phyloP scores from a whole-genome alignment of 1,284 basidiomycete species.

The Ceratobasidium sp. region DNA sequence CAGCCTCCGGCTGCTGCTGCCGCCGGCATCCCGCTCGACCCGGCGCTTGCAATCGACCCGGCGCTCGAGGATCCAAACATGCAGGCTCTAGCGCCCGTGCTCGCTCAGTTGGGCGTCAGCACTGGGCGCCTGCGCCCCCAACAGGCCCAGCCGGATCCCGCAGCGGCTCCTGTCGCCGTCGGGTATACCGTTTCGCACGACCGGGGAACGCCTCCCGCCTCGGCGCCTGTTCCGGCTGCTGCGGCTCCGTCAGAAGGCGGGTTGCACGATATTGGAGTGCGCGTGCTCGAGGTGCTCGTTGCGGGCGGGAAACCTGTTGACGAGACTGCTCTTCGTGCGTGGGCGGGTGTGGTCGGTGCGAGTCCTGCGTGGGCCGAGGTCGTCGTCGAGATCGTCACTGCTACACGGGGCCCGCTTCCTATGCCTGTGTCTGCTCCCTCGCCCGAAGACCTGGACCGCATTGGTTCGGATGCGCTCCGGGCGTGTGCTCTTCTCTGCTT shows the following conservation, averaged over 20 bases:
- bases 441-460: conserved; percentile 9
- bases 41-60: conserved; percentile 45
- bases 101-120: conserved; percentile 40
- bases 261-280: conserved; percentile 42
- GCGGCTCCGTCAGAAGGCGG: conserved; percentile 10
- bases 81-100: conserved; percentile 43
- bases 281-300: conserved; percentile 43
- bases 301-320: conserved; percentile 43
- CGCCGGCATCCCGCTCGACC: conserved; percentile 39
- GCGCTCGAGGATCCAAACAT: conserved; percentile 45
- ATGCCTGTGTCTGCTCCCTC: background rate
- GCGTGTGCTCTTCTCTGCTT: conserved; percentile 44
- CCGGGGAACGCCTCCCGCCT: conserved; percentile 36
- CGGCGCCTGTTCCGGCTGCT: background rate
- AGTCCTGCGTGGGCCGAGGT: conserved; percentile 41
- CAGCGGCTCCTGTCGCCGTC: conserved; percentile 13
- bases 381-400: conserved; percentile 40
- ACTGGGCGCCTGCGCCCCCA: conserved; percentile 30
- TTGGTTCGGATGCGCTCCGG: conserved; percentile 28
- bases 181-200: conserved; percentile 44
- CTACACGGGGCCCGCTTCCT: conserved; percentile 25
- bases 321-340: conserved; percentile 30
- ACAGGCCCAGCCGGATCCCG: conserved; percentile 14
- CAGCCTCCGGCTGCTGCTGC: background rate
- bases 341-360: conserved; percentile 41